These are phyloP conservation scores for Poterioochromonas sp. DNA, from an alignment of 352 stramenopile species.

Conservation along the genomic window DNA sequence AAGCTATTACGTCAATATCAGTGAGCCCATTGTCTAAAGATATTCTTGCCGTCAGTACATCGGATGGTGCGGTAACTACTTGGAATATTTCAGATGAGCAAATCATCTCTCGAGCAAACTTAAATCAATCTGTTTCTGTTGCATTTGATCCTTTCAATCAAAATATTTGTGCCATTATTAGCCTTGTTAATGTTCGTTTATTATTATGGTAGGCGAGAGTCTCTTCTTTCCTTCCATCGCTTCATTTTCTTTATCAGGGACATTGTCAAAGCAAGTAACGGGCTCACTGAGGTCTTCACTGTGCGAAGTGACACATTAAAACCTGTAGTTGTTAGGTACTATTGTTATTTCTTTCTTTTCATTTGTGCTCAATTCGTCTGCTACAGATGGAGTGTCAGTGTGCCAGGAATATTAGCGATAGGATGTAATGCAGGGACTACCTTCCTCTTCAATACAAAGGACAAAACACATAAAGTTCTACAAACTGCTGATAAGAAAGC, in stretches of 20 bases:
- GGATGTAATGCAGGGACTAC: neutral
- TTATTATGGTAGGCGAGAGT: neutral
- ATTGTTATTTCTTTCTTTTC: neutral
- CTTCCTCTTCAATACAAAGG: neutral
- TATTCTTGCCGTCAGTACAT: neutral
- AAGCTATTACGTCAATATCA: neutral
- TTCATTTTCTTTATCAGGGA: neutral
- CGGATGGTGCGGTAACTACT: neutral
- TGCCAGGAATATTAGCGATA: neutral
- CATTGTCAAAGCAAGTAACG: neutral
- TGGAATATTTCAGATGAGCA: slow-evolving; percentile 6
- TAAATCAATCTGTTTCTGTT: neutral
- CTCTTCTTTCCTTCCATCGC: neutral
- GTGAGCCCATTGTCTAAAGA: neutral
- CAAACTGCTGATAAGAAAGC: neutral
- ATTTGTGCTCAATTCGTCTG: neutral
- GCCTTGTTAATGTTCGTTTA: neutral
- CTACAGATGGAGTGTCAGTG: neutral
- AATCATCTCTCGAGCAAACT: no score
- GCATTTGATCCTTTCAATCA: neutral
- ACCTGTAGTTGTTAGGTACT: neutral
- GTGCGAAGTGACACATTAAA: neutral
- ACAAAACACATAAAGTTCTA: neutral
- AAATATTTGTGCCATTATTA: neutral
- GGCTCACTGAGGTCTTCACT: neutral